Base-by-base conservation (phyloP, 148 eudicot species). In the Amaranthus cruentus region DNA sequence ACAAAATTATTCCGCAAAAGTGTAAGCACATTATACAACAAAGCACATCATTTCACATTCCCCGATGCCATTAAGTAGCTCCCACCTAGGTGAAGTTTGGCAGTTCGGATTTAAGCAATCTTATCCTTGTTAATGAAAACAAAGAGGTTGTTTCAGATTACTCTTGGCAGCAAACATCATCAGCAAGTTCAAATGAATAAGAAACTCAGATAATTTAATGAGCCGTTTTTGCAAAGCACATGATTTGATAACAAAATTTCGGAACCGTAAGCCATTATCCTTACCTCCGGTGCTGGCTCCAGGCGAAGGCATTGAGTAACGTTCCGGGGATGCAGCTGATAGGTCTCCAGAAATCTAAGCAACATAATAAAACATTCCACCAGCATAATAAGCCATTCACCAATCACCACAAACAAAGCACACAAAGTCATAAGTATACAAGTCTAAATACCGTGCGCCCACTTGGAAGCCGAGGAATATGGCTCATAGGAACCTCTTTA, bases 251-350 rank as follows among this genome's bases (percentile, higher is more conserved):
- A 28, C 38, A 28, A 28, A 28, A 28, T 28, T 28, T 28, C 38
- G 38, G 38, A 28, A 28, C 2, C 38, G 38, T 28, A 56, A 57
- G 14, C 28, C 49, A 73, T 59, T 6, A 49, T 55, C 4, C 55
- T 48, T 83, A 80, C 86, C 86, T 78, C 84, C 83, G 57, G 69
- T 66, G 55, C 81, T 74, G 13, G 67, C 56, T 9, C 75, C 84
- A 51, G 86, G 79, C 6, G 84, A 83, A 62, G 84, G 74, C 83
- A 83, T 78, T 42, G 84, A 81, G 18, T 12, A 76, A 28, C 76
- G 84, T 54, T 56, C 86, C 44, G 86, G 84, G 9, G 86, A 84
- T 9, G 84, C 82, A 72, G 84, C 86, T 1, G 84, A 84, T 47
- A 84, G 68, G 58, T 84, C 86, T 72, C 86, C 86, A 68, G 86